Evolutionary conservation across 495 filamentous ascomycete species (phyloP).

Genomic region (Penicillium longicatenatum): DNA sequence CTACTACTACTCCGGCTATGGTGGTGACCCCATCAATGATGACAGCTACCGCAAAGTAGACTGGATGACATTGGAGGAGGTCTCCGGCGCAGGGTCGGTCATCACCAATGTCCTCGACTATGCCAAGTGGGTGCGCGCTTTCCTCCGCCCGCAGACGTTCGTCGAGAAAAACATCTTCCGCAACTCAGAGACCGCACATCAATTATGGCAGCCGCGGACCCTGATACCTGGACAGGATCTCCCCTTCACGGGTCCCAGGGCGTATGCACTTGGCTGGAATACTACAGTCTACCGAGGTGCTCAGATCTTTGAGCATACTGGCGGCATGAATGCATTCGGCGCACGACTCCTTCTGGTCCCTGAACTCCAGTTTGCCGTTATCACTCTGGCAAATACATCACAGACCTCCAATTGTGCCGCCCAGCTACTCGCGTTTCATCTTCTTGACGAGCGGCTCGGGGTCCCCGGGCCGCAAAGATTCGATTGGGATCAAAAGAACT

Average conservation of each 20-base stretch:
- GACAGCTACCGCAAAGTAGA: not conserved
- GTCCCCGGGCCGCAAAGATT: constrained; percentile 1
- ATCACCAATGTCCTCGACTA: constrained; percentile 54
- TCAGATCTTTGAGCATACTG: constrained; percentile 41
- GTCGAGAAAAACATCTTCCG: constrained; percentile 5
- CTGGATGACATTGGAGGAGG: constrained; percentile 13
- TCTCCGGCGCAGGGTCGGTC: constrained; percentile 48
- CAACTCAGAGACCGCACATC: not conserved
- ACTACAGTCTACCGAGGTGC: constrained; percentile 43
- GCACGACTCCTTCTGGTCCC: constrained; percentile 48
- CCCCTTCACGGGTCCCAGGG: constrained; percentile 22
- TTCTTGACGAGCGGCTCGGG: constrained; percentile 4
- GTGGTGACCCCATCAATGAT: constrained; percentile 3
- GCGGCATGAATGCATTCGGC: constrained; percentile 48
- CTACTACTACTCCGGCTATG: constrained; percentile 23
- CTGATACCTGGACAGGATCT: not conserved
- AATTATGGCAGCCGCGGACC: constrained; percentile 16
- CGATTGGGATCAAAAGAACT: constrained; percentile 7
- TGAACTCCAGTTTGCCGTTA: constrained; percentile 40
- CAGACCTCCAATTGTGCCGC: constrained; percentile 14
- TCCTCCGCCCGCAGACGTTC: constrained; percentile 20
- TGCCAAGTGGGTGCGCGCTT: constrained; percentile 45
- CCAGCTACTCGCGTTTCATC: constrained; percentile 7
- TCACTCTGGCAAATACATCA: constrained; percentile 46
- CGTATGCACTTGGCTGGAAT: constrained; percentile 50